phyloP scores from a whole-genome alignment of 352 stramenopile species.

The Globisporangium mamillatum region DNA sequence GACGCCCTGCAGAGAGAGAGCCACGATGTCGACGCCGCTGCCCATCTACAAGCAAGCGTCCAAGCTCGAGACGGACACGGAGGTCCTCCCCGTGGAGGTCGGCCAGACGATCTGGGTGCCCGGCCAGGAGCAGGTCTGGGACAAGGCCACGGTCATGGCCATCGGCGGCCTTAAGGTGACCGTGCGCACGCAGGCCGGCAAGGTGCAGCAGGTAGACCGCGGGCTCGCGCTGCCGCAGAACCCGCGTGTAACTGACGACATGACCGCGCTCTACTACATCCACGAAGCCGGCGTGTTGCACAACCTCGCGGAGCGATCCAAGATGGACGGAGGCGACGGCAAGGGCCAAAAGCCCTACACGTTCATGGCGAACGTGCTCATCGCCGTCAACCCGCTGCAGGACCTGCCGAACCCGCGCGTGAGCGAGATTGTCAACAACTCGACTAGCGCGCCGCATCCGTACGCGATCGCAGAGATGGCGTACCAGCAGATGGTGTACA shows the following conservation, averaged over 20 bases:
- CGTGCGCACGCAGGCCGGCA: slow-evolving; percentile 76
- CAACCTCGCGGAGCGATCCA: slow-evolving; percentile 92
- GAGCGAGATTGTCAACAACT: slow-evolving; percentile 74
- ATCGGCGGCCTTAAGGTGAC: slow-evolving; percentile 86
- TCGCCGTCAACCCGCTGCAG: slow-evolving; percentile 90
- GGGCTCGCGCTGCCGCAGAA: slow-evolving; percentile 69
- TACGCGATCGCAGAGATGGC: slow-evolving; percentile 89
- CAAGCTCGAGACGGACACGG: slow-evolving; percentile 61
- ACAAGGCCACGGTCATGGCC: slow-evolving; percentile 78
- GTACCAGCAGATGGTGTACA: slow-evolving; percentile 92
- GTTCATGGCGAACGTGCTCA: slow-evolving; percentile 93
- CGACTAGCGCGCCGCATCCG: slow-evolving; percentile 72
- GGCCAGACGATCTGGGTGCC: slow-evolving; percentile 76
- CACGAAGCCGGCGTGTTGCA: slow-evolving; percentile 94
- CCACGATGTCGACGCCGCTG: slow-evolving; percentile 59
- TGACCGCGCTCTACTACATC: slow-evolving; percentile 95
- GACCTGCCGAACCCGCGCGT: slow-evolving; percentile 75
- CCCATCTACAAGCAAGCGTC: slow-evolving; percentile 67
- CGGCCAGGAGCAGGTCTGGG: slow-evolving; percentile 70
- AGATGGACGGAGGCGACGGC: slow-evolving; percentile 74
- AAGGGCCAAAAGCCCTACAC: slow-evolving; percentile 84
- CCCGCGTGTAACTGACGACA: slow-evolving; percentile 86
- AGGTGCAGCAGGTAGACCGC: slow-evolving; percentile 85
- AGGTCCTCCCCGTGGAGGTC: slow-evolving; percentile 74
- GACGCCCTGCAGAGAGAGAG: neutral